These are phyloP conservation scores for Leishmania gerbilli DNA, from an alignment of 208 protist genomes.

Conservation along the genomic window DNA sequence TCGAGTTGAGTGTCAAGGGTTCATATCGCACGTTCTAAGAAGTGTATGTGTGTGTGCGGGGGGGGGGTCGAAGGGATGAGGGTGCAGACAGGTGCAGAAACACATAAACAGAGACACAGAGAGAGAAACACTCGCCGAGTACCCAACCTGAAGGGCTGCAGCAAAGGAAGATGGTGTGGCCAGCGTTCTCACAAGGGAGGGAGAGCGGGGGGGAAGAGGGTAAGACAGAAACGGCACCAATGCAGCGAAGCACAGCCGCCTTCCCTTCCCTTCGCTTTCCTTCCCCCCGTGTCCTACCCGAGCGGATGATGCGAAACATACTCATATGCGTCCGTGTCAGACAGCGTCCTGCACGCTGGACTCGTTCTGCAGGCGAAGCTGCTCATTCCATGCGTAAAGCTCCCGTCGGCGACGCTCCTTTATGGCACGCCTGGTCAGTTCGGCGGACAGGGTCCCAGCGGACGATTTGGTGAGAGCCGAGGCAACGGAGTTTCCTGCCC, in stretches of 20 bases:
- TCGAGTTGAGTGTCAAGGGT: background rate
- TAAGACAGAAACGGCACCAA: background rate
- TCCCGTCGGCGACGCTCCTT: slow-evolving; percentile 69
- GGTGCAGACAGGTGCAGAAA: background rate
- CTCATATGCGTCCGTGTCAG: slow-evolving; percentile 7
- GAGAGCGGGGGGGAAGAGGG: background rate
- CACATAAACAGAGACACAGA: background rate
- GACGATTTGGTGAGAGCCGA: slow-evolving; percentile 15
- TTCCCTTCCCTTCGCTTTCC: too few relatives aligned
- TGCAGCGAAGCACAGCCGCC: background rate
- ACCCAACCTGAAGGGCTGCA: background rate
- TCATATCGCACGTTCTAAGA: background rate
- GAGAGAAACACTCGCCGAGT: background rate
- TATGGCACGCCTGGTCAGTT: slow-evolving; percentile 16
- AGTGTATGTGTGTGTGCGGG: background rate
- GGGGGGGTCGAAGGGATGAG: background rate
- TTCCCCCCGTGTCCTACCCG: too few relatives aligned
- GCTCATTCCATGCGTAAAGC: slow-evolving; percentile 84
- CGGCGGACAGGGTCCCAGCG: slow-evolving; percentile 1
- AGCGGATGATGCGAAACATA: background rate
- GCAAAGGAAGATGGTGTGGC: background rate
- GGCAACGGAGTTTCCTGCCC: background rate
- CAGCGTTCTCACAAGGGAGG: background rate
- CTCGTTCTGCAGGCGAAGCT: slow-evolving; percentile 43
- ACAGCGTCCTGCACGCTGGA: slow-evolving; percentile 47